Base-by-base conservation (phyloP, 805 yeast species). In the Candida sphagnicola region DNA sequence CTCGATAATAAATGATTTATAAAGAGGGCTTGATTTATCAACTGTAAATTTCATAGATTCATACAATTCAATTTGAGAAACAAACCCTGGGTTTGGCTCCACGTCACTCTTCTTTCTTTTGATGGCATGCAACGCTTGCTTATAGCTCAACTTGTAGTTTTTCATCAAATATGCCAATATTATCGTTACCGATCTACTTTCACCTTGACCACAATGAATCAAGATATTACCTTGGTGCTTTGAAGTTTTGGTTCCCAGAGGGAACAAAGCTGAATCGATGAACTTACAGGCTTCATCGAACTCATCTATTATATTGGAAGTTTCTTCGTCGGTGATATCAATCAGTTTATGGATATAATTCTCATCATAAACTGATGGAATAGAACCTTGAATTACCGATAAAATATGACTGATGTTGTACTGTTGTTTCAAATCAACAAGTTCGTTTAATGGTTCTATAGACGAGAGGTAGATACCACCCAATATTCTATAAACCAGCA, bases 381-480 rank as follows among this genome's bases (percentile, higher is more conserved):
- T 64, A 10, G 69, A 70, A 11, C 87, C 88, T 34, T 78, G 77
- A 15, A 88, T 61, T 1, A 82, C 74, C 0, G 95, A 82, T 16
- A 91, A 57, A 8, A 93, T 76, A 53, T 84, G 87, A 0, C 87
- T 74, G 31, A 93, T 80, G 8, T 76, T 74, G 47, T 72, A 62
- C 16, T 75, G 67, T 16, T 66, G 65, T 21, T 59, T 61, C 31
- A 86, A 59, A 31, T 83, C 78, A 11, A 69, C 59, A 30, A 64
- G 72, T 3, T 77, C 71, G 12, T 73, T 62, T 16, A 89, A 62
- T 0, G 95, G 85, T 36, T 75, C 77, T 15, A 82, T 65, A 1
- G 93, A 78, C 4, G 96, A 89, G 12, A 91, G 59, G 60, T 80
- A 85, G 2, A 91, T 72, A 6, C 82, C 81, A 18, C 95, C 95